Conservation (phyloP, 2,329 filamentous ascomycete genomes). For the Curvularia hawaiiensis region DNA sequence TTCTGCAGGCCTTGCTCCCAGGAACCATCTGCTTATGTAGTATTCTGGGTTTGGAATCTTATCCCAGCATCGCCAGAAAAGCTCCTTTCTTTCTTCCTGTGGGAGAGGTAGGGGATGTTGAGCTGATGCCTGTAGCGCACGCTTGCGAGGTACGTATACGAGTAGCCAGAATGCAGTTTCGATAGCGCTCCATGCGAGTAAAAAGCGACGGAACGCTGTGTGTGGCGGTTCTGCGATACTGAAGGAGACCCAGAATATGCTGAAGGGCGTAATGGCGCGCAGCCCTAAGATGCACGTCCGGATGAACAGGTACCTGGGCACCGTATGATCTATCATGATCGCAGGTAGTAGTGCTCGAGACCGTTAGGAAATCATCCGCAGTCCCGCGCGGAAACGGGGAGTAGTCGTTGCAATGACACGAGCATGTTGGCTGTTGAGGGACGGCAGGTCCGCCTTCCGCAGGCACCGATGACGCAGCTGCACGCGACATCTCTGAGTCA, state of each 20-base stretch:
- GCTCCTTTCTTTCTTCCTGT: slow-evolving; percentile 55
- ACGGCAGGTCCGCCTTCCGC: slow-evolving; percentile 3
- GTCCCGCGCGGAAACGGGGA: neutral
- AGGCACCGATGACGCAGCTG: slow-evolving; percentile 10
- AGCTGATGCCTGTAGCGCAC: slow-evolving; percentile 58
- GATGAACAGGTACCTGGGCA: slow-evolving; percentile 53
- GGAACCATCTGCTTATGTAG: slow-evolving; percentile 70
- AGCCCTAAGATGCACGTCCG: slow-evolving; percentile 55
- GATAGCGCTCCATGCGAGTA: slow-evolving; percentile 54
- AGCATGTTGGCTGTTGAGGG: slow-evolving; percentile 9
- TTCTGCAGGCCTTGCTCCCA: slow-evolving; percentile 61
- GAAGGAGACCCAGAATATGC: slow-evolving; percentile 53
- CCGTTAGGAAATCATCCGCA: neutral
- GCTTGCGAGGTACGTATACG: slow-evolving; percentile 59
- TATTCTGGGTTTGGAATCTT: slow-evolving; percentile 60
- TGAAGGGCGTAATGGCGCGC: slow-evolving; percentile 57
- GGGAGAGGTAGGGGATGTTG: slow-evolving; percentile 55
- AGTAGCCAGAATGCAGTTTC: slow-evolving; percentile 62
- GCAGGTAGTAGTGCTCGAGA: neutral
- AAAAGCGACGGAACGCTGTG: slow-evolving; percentile 32
- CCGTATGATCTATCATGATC: slow-evolving; percentile 50
- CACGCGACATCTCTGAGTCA: slow-evolving; percentile 9
- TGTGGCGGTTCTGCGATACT: slow-evolving; percentile 43
- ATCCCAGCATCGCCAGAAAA: slow-evolving; percentile 63
- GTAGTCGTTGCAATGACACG: neutral